Evolutionary conservation across 768 basidiomycete species (phyloP).

Genomic region (Boletus pseudopeckii): DNA sequence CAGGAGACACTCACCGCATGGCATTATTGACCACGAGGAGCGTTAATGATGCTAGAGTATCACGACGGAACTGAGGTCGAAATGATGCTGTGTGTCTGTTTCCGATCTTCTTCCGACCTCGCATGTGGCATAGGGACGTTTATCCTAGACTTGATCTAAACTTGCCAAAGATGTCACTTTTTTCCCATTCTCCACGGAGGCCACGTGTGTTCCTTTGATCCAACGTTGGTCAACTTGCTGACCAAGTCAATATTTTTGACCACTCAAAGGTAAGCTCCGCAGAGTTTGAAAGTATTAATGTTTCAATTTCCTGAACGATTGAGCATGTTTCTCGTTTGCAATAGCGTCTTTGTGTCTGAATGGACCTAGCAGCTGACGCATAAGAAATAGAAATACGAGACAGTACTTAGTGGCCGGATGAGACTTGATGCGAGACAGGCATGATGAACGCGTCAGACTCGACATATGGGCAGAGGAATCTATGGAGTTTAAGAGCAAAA

Average conservation of each 20-base stretch:
- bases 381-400: not conserved
- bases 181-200: not conserved
- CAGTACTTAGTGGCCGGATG: too few species aligned
- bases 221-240: not conserved
- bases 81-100: not conserved
- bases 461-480: too few species aligned
- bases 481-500: too few species aligned
- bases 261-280: not conserved
- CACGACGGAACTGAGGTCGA: not conserved
- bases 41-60: not conserved
- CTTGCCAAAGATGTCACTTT: not conserved
- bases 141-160: too few species aligned
- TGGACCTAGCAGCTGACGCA: not conserved
- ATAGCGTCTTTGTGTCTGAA: not conserved
- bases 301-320: not conserved
- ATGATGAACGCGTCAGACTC: not conserved
- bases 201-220: not conserved
- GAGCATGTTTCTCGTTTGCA: not conserved
- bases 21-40: not conserved
- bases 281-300: not conserved
- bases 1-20: constrained; percentile 34
- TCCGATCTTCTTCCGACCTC: not conserved
- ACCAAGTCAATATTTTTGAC: not conserved
- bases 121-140: not conserved
- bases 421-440: not conserved